Base-by-base conservation (phyloP, 2,329 filamentous ascomycete genomes). In the Leptographium procerum region DNA sequence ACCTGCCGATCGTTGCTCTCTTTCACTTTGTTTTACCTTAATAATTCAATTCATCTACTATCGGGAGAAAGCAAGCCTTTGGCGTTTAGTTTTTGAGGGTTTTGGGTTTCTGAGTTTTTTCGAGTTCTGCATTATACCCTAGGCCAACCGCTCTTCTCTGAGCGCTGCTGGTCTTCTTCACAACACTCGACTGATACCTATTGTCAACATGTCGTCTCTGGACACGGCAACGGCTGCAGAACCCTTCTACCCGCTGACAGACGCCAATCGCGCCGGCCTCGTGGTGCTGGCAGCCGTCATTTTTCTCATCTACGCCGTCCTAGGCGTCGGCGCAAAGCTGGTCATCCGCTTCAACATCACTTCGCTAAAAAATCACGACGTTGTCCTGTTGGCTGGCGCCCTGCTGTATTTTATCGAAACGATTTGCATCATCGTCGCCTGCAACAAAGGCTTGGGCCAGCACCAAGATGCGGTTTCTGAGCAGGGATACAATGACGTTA, bases 301-400 rank as follows among this genome's bases (percentile, higher is more conserved):
- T 24, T 58, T 58, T 22, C 52, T 58, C 22, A 36, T 58, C 5
- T 58, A 58, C 22, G 57, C 57, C 29, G 7, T 55, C 4, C 28
- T 58, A 28, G 52, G 52, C 4, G 43, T 58, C 7, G 43, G 8
- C 8, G 52, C 57, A 4, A 58, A 58, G 43, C 31, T 58, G 43
- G 29, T 55, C 9, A 58, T 58, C 28, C 57, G 57, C 29, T 24
- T 55, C 40, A 58, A 55, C 52, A 43, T 58, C 9, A 36, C 57
- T 6, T 58, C 57, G 45, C 29, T 55, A 13, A 55, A 58, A 16
- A 4, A 7, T 13, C 57, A 58, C 52, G 57, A 58, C 24, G 6
- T 31, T 3, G 14, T 58, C 8, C 57, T 58, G 14, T 9, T 51
- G 24, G 28, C 1, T 10, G 52, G 57, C 19, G 9, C n/a, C 4